Base-by-base conservation (phyloP, 2,329 filamentous ascomycete species). In the Diplodia corticola region DNA sequence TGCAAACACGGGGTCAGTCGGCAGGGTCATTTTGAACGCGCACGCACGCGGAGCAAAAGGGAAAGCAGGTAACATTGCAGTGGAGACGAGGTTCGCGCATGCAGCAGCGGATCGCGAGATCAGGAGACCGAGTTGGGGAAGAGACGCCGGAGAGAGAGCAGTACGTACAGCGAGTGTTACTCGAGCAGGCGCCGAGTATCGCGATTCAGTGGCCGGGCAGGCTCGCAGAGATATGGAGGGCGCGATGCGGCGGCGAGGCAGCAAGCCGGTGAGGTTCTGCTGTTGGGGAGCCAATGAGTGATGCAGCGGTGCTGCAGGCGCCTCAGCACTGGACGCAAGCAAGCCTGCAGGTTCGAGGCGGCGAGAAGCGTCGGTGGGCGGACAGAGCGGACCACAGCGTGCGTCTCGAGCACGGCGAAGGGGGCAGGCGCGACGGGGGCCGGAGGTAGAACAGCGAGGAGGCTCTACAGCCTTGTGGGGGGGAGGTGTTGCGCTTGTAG, bases 41-140 rank as follows among this genome's bases (percentile, higher is more conserved):
- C 57, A 64, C 40, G 63, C 63, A 64, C 63, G 63, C 63, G 50
- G 37, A 55, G 63, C 37, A 35, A 48, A 55, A 55, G 22, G 63
- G 50, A 55, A 64, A 55, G 63, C 63, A 64, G 55, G 37, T 64
- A 20, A 64, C 55, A 64, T 64, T 64, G 50, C 63, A 64, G 63
- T 64, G 63, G 50, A 35, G 63, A 55, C 63, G 48, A 64, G 49
- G 63, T 51, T 64, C 63, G 63, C 50, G 50, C 63, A 55, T 64
- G 63, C 50, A 55, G 63, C 50, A 55, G 63, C 35, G 37, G 24
- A 37, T 55, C 40, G 50, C 51, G 49, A 24, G 63, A 64, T 64
- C 63, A 55, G 50, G 50, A 55, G 63, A 64, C 57, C 63, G 63
- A 28, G 26, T 20, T 55, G 63, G 37, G 63, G 63, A 48, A n/a